Base-by-base conservation (phyloP, 352 stramenopile species). In the Phytophthora pini region DNA sequence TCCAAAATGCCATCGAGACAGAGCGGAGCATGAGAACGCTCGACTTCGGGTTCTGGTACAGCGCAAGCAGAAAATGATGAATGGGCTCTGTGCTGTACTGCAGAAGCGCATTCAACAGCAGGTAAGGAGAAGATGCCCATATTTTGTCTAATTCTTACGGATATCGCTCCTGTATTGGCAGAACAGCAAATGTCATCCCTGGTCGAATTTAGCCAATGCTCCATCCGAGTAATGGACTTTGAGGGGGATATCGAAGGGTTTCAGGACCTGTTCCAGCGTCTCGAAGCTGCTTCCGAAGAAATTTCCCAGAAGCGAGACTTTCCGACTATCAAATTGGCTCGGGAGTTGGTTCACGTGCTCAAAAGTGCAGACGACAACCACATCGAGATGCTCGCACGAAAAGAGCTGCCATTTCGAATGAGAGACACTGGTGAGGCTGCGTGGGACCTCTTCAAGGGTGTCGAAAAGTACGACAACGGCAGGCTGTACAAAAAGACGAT, bases 361-460 rank as follows among this genome's bases (percentile, higher is more conserved):
- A 32, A 68, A 41, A 31, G 44, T 15, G 27, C 29, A 10, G 29
- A 43, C 31, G 56, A 32, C 32, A 60, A 41, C 11, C 45, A 70
- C 31, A 13, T 67, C 6, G 61, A 70, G 31, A 5, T 70, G 10
- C 61, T 61, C 9, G 47, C 41, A 9, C 66, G 39, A 41, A 70
- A 70, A 27, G 13, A 67, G n/a, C 22, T 74, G 10, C 66, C 66
- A 9, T 74, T 70, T 34, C 17, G 31, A 15, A 10, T 62, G n/a
- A 34, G 50, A 1, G 60, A 61, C 27, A 61, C 56, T 8, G 49
- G 51, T 12, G 60, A 55, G 5, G 61, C 54, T 24, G 51, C 56
- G 3, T 74, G 66, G 66, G 38, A 70, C 8, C 36, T 62, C n/a
- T 72, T 68, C 43, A 71, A 59, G 29, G 63, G 63, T 5, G 31